These are phyloP conservation scores for Cytospora chrysosperma DNA, from an alignment of 2,329 filamentous ascomycete species.

Conservation along the genomic window DNA sequence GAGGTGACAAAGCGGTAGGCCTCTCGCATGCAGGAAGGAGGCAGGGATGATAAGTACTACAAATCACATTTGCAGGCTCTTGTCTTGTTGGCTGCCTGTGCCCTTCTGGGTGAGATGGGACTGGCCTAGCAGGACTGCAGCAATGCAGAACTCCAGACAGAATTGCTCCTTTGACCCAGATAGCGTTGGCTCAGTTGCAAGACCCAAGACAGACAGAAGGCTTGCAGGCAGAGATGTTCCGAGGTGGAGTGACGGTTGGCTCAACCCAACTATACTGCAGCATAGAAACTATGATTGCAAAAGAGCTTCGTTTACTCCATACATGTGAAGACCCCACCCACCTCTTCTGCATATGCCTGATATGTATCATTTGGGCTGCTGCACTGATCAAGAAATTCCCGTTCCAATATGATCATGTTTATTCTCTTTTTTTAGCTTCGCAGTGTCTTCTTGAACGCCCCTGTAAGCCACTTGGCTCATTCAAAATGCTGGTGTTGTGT, in stretches of 20 bases:
- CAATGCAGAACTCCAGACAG: no score
- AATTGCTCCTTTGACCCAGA: not conserved
- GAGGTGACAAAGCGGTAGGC: not conserved
- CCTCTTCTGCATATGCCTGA: no score
- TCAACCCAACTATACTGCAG: not conserved
- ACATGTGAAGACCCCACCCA: not conserved
- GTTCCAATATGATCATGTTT: not conserved
- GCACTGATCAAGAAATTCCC: not conserved
- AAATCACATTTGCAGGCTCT: not conserved
- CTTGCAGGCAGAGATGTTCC: no score
- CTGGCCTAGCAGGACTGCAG: not conserved
- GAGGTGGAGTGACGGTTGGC: not conserved
- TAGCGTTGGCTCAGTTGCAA: not conserved
- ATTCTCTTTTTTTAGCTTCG: not conserved
- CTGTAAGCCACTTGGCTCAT: no score
- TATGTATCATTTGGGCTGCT: no score
- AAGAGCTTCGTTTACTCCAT: not conserved
- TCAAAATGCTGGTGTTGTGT: not conserved
- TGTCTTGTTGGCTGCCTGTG: no score
- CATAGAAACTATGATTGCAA: not conserved
- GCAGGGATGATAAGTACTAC: not conserved
- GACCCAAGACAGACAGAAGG: no score
- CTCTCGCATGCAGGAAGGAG: not conserved
- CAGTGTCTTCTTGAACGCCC: not conserved
- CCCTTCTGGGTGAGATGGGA: not conserved